Base-by-base conservation (phyloP, 2,329 filamentous ascomycete genomes). In the Fulvia fulva region DNA sequence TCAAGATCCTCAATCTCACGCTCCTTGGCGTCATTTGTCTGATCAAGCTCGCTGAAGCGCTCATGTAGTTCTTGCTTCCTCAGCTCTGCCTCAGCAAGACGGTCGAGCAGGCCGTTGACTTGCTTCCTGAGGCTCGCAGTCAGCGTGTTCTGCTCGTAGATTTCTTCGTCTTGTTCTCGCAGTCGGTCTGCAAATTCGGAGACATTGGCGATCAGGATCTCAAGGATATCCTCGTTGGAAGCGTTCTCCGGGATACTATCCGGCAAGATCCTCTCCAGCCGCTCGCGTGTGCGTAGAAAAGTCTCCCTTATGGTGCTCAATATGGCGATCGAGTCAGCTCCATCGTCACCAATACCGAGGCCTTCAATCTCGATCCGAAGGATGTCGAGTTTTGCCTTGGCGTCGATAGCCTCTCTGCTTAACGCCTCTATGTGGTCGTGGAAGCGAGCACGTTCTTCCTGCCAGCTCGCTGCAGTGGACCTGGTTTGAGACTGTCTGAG, bases 321-420 rank as follows among this genome's bases (percentile, higher is more conserved):
- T 23, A 80, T 73, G 23, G 68, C 65, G 7, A 65, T 67, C 16
- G 70, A 64, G 16, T 74, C 72, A 1, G 68, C 63, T 14, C 69
- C 66, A 5, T 74, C 64, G 9, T 53, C 60, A 28, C 64, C 68
- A 59, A 79, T 74, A 25, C 76, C 73, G 19, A 80, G 71, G 28
- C 74, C 74, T 55, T 76, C 70, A 3, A 80, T 67, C 59, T 79
- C 76, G 22, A 80, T 74, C 9, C 73, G 69, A 14, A 79, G 65
- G 41, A 79, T 69, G 28, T 76, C 70, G 2, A 80, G 69, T 5
- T 73, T 69, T 4, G 75, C 70, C 59, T 74, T 72, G 5, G 74
- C 72, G 19, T 76, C 70, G 37, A 74, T 73, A 5, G 75, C 70
- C 55, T 76, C 68, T 12, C 67, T 65, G 49, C 66, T 70, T 49